A percentile compares a stretch with the other conserved stretches of the same genome.
phyloP scores from a whole-genome alignment of 768 basidiomycete species.

The Lactarius psammicola region DNA sequence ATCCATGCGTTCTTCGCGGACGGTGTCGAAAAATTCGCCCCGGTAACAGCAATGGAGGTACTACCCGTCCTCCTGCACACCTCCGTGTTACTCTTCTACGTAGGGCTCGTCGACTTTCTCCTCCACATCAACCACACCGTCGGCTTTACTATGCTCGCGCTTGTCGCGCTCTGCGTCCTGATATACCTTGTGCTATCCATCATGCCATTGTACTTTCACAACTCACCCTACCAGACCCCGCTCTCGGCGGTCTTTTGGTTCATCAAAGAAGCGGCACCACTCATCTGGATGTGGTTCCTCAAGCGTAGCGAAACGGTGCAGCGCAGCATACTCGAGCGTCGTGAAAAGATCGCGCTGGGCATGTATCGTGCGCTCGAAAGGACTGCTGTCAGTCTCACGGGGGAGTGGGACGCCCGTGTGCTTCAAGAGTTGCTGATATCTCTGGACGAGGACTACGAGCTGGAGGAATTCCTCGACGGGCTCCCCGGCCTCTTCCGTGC shows the following conservation, averaged over 20 bases:
- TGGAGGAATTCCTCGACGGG: slow-evolving; percentile 19
- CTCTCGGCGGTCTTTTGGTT: slow-evolving; percentile 20
- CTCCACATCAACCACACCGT: slow-evolving; percentile 14
- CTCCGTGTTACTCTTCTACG: slow-evolving; percentile 25
- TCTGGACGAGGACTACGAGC: slow-evolving; percentile 20
- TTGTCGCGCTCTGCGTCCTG: not conserved
- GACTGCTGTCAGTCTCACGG: not conserved
- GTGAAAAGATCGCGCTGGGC: slow-evolving; percentile 3
- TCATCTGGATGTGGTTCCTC: slow-evolving; percentile 11
- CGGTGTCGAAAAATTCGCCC: slow-evolving; percentile 17
- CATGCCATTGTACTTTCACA: slow-evolving; percentile 16
- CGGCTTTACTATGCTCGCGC: slow-evolving; percentile 5
- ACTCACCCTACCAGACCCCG: slow-evolving; percentile 26
- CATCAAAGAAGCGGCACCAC: not conserved
- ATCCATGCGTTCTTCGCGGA: slow-evolving; percentile 22
- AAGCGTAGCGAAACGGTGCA: not conserved
- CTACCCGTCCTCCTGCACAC: slow-evolving; percentile 25
- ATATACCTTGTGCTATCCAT: slow-evolving; percentile 18
- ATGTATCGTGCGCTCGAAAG: slow-evolving; percentile 16
- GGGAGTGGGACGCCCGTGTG: slow-evolving; percentile 3
- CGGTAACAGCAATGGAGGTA: slow-evolving; percentile 22
- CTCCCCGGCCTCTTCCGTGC: slow-evolving; percentile 15
- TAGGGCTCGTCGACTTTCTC: slow-evolving; percentile 26
- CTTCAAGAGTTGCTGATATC: slow-evolving; percentile 10
- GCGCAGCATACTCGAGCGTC: slow-evolving; percentile 2